phyloP scores from a whole-genome alignment of 2,329 filamentous ascomycete genomes.

The Aspergillus sclerotialis region DNA sequence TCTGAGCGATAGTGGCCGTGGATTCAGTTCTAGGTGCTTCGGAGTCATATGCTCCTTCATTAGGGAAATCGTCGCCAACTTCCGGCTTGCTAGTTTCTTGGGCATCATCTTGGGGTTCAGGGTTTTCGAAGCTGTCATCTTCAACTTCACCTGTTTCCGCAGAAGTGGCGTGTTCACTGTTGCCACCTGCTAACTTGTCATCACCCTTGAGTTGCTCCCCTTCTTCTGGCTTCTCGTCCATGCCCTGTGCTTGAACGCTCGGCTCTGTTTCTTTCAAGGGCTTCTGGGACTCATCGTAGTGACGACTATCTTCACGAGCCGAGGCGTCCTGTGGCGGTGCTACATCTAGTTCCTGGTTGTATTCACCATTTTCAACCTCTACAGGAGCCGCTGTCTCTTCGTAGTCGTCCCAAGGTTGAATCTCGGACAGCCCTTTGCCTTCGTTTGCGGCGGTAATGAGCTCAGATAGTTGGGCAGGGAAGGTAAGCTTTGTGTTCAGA shows the following conservation, averaged over 20 bases:
- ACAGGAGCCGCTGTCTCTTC: conserved; percentile 38
- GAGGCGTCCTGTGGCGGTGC: conserved; percentile 7
- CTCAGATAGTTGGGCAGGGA: conserved; percentile 46
- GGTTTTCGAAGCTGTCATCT: conserved; percentile 3
- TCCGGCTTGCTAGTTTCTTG: conserved; percentile 7
- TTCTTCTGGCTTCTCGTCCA: not conserved
- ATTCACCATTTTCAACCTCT: conserved; percentile 7
- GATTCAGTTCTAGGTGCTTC: conserved; percentile 25
- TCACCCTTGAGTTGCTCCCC: not conserved
- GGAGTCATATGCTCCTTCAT: conserved; percentile 17
- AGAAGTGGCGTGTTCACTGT: not conserved
- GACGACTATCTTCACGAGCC: conserved; percentile 9
- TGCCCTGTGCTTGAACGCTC: not conserved
- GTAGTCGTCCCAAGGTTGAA: conserved; percentile 41
- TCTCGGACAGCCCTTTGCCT: conserved; percentile 51
- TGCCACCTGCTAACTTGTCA: not conserved
- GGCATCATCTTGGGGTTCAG: conserved; percentile 4
- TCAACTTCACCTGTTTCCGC: conserved; percentile 8
- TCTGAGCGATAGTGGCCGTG: conserved; percentile 18
- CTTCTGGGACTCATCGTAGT: conserved; percentile 10
- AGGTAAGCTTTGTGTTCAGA: conserved; percentile 48
- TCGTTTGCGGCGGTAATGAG: conserved; percentile 48
- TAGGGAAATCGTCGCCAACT: conserved; percentile 4
- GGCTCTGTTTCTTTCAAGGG: conserved; percentile 6
- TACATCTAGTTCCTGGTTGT: conserved; percentile 7